These are phyloP conservation scores for Chytriomyces confervae DNA, from an alignment of 192 early-diverging fungal genomes.

Conservation along the genomic window DNA sequence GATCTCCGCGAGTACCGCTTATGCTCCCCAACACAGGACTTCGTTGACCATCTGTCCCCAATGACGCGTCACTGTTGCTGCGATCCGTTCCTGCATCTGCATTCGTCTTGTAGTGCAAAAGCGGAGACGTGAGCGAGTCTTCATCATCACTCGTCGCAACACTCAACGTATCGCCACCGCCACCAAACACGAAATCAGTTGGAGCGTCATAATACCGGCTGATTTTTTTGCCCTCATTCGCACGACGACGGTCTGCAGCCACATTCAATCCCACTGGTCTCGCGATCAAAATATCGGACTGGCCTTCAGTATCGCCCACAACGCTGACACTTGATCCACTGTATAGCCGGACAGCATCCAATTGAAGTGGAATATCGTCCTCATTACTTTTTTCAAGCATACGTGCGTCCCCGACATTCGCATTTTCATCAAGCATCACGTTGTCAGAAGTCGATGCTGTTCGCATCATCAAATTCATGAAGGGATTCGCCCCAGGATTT, in stretches of 20 bases:
- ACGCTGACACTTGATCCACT: too few species aligned
- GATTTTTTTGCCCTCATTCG: too few species aligned
- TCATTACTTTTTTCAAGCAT: too few species aligned
- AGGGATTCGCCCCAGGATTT: not conserved
- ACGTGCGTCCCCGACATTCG: too few species aligned
- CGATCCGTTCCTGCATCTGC: not conserved
- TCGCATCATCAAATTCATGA: not conserved
- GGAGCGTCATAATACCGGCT: constrained; percentile 18
- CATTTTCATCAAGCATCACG: not conserved
- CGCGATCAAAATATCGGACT: too few species aligned
- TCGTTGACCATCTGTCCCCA: not conserved
- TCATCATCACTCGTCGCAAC: not conserved
- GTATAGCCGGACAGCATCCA: too few species aligned
- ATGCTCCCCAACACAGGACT: not conserved
- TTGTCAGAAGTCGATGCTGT: not conserved
- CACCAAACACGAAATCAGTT: not conserved
- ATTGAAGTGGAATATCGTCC: too few species aligned
- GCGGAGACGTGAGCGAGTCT: not conserved
- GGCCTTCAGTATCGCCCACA: too few species aligned
- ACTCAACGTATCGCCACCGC: not conserved
- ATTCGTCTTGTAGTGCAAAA: too few species aligned
- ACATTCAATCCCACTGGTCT: too few species aligned
- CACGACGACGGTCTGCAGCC: too few species aligned
- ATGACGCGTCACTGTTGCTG: not conserved
- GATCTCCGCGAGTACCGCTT: not conserved